Conservation (phyloP, 1,284 basidiomycete genomes). For the Cutaneotrichosporon mucoides region DNA sequence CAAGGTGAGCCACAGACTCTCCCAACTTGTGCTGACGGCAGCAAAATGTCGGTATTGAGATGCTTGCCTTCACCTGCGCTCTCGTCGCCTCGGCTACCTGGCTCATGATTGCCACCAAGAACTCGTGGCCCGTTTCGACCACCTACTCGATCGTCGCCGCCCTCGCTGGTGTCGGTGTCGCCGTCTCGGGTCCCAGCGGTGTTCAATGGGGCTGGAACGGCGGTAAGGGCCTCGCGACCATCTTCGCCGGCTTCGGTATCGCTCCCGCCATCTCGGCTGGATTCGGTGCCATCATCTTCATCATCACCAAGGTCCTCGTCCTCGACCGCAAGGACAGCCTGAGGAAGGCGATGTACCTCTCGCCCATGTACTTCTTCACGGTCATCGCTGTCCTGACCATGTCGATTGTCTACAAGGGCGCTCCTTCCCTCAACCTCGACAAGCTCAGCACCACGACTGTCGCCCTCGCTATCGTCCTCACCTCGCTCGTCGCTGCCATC, state of each 20-base stretch:
- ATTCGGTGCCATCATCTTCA: conserved; percentile 49
- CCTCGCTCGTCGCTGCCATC: conserved; percentile 46
- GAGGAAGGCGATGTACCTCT: conserved; percentile 39
- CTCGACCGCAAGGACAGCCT: conserved; percentile 45
- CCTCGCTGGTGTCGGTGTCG: conserved; percentile 53
- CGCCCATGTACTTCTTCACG: conserved; percentile 51
- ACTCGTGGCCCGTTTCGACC: conserved; percentile 51
- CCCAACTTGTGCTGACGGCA: too few species aligned
- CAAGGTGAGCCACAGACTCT: too few species aligned
- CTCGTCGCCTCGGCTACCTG: conserved; percentile 37
- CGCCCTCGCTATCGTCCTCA: conserved; percentile 50
- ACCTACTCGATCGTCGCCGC: conserved; percentile 52
- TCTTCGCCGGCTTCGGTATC: conserved; percentile 48
- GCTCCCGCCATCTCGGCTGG: conserved; percentile 48
- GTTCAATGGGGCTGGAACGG: conserved; percentile 54
- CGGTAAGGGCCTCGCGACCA: conserved; percentile 50
- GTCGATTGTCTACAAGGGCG: conserved; percentile 46
- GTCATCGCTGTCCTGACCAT: conserved; percentile 41
- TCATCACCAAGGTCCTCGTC: conserved; percentile 49
- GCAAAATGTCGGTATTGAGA: conserved; percentile 49
- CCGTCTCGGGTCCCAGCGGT: conserved; percentile 43
- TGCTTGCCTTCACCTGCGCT: conserved; percentile 48
- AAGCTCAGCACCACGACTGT: conserved; percentile 32
- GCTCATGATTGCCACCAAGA: conserved; percentile 49
- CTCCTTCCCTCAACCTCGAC: conserved; percentile 47